Conservation (phyloP, 192 early-diverging fungal species). For the Backusella luteola region DNA sequence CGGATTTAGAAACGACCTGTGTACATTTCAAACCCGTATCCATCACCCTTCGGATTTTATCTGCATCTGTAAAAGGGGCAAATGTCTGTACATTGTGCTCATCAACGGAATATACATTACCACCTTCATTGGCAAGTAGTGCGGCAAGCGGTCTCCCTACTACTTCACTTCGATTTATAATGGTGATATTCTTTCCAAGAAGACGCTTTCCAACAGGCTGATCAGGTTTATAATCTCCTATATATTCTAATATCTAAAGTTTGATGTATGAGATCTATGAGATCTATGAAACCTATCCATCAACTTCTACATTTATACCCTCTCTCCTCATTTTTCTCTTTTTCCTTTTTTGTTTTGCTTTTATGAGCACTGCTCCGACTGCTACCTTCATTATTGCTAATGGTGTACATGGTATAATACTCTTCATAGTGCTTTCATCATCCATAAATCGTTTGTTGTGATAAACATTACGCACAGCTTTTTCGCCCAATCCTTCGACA, state of each 20-base stretch:
- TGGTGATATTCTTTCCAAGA: conserved; percentile 85
- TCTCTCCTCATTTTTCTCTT: not conserved
- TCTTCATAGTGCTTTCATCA: conserved; percentile 78
- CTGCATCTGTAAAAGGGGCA: conserved; percentile 56
- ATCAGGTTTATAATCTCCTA: conserved; percentile 88
- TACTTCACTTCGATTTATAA: conserved; percentile 96
- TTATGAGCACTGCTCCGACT: not conserved
- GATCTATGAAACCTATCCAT: not conserved
- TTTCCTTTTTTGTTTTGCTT: not conserved
- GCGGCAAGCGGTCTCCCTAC: conserved; percentile 98
- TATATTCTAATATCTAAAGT: conserved; percentile 81
- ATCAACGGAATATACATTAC: conserved; percentile 95
- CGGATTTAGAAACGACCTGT: conserved; percentile 79
- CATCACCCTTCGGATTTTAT: conserved; percentile 64
- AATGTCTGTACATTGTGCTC: conserved; percentile 82
- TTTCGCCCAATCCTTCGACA: conserved; percentile 94
- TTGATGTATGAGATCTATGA: not conserved
- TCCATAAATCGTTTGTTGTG: conserved; percentile 82
- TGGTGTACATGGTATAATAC: conserved; percentile 97
- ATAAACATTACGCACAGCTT: conserved; percentile 95
- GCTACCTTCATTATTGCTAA: conserved; percentile 89
- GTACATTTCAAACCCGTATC: conserved; percentile 72
- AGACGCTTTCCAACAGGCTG: conserved; percentile 91
- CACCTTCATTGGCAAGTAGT: conserved; percentile 96
- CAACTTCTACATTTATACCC: not conserved